Base-by-base conservation (phyloP, 106 monocot species). In the Iris macrosiphon region DNA sequence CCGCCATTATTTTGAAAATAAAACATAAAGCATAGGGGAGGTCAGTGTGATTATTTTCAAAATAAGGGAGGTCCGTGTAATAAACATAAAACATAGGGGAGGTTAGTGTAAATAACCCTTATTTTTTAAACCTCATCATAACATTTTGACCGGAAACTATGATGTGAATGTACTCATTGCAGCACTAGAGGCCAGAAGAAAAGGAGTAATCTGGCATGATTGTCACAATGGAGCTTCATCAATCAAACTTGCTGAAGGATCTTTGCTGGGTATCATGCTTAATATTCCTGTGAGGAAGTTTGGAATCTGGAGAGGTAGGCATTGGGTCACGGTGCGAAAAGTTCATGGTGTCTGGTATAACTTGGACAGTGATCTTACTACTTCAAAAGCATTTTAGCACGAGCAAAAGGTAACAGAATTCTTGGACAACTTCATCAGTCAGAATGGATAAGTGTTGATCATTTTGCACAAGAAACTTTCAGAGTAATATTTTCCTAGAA, bases 131-230 rank as follows among this genome's bases (percentile, higher is more conserved):
- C 80, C 96, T 25, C 98, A 98, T 62, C 83, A 87, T 31, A 91
- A 98, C 45, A 29, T 41, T 2, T 59, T 90, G 46, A 91, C 89
- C 1, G 95, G 89, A 67, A 91, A 91, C 68, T 98, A 98, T 58
- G 91, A 98, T 55, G 86, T 78, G 15, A 91, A 98, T 71, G 98
- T 98, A 16, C 87, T 98, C 15, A 84, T 98, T 35, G 60, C 87
- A 41, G 87, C 98, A 46, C 53, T 90, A 40, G 91, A 79, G 31
- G 16, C 39, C 30, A 73, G 73, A 65, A 69, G 53, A 29, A 77
- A 78, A 49, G 83, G 31, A 24, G 77, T 98, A 20, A 14, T 73
- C 20, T 98, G 98, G 98, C 91, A 98, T 58, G 98, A 98, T 65
- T 83, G 65, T 55, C 82, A 91, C 5, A 69, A 46, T 33, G 59